Evolutionary conservation across 306 rosid species (phyloP).

Genomic region (Corylus heterophylla): DNA sequence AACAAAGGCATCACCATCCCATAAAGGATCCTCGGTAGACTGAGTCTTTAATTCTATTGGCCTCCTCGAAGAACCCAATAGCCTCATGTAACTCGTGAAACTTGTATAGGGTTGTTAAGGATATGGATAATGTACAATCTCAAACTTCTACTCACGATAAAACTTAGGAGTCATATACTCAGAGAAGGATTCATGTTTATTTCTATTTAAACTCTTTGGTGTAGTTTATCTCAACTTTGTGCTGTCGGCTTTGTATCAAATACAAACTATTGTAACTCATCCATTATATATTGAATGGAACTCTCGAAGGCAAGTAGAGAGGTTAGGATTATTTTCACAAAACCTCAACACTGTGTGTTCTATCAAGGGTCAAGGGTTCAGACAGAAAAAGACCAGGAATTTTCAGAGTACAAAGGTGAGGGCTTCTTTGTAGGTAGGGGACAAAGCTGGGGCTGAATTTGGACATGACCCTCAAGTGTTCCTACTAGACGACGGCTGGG

Average conservation of each 20-base stretch:
- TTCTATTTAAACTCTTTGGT: no score
- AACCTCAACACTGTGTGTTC: no score
- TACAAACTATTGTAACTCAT: no score
- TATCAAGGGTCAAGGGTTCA: conserved; percentile 36
- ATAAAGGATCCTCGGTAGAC: conserved; percentile 60
- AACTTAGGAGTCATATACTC: no score
- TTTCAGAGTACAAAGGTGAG: background rate
- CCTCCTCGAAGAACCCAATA: conserved; percentile 46
- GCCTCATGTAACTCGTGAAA: conserved; percentile 50
- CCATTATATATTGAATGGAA: no score
- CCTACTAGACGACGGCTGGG: conserved; percentile 53
- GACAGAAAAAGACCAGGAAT: conserved; percentile 41
- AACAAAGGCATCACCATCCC: conserved; percentile 72
- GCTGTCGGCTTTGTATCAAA: no score
- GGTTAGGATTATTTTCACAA: no score
- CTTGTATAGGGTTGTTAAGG: conserved; percentile 25
- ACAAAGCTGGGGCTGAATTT: background rate
- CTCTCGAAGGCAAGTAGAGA: no score
- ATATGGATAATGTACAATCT: no score
- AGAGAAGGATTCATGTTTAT: no score
- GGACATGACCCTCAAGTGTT: conserved; percentile 57
- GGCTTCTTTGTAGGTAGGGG: conserved; percentile 2
- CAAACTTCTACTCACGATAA: no score
- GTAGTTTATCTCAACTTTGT: no score
- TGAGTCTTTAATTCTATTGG: conserved; percentile 49